Conservation (phyloP, 768 basidiomycete genomes). For the Suillus subaureus region DNA sequence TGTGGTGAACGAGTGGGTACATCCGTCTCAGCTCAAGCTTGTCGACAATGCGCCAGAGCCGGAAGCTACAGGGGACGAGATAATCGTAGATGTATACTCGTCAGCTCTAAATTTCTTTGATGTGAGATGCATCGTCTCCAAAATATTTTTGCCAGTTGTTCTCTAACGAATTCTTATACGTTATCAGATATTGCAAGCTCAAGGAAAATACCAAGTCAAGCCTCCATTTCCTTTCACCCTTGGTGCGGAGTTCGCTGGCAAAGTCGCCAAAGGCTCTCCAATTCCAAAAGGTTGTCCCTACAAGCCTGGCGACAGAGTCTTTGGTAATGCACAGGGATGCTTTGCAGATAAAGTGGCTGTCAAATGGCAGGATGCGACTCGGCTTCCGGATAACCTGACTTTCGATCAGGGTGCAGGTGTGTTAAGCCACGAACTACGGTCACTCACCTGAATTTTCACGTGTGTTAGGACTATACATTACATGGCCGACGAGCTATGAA, state of each 20-base stretch:
- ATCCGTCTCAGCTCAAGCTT: slow-evolving; percentile 65
- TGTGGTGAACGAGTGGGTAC: slow-evolving; percentile 66
- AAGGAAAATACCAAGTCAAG: slow-evolving; percentile 88
- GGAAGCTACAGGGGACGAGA: slow-evolving; percentile 45
- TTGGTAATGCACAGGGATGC: slow-evolving; percentile 78
- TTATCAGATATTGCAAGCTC: slow-evolving; percentile 74
- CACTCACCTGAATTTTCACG: slow-evolving; percentile 8
- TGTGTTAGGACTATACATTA: slow-evolving; percentile 70
- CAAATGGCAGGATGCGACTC: slow-evolving; percentile 50
- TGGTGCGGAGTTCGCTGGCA: slow-evolving; percentile 86
- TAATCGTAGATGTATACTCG: slow-evolving; percentile 76
- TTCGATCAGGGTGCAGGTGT: slow-evolving; percentile 86
- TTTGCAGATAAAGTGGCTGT: slow-evolving; percentile 77
- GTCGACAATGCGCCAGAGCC: slow-evolving; percentile 62
- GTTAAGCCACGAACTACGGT: not conserved
- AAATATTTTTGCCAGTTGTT: slow-evolving; percentile 15
- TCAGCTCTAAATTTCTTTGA: slow-evolving; percentile 82
- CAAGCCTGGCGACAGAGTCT: slow-evolving; percentile 84
- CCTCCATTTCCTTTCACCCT: slow-evolving; percentile 85
- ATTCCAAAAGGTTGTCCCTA: slow-evolving; percentile 80
- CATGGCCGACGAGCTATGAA: slow-evolving; percentile 93
- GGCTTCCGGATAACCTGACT: slow-evolving; percentile 73
- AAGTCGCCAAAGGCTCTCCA: slow-evolving; percentile 65
- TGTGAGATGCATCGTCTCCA: slow-evolving; percentile 32
- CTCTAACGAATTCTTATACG: not conserved